Conservation (phyloP, 768 basidiomycete species). For the Termitomyces sp. region DNA sequence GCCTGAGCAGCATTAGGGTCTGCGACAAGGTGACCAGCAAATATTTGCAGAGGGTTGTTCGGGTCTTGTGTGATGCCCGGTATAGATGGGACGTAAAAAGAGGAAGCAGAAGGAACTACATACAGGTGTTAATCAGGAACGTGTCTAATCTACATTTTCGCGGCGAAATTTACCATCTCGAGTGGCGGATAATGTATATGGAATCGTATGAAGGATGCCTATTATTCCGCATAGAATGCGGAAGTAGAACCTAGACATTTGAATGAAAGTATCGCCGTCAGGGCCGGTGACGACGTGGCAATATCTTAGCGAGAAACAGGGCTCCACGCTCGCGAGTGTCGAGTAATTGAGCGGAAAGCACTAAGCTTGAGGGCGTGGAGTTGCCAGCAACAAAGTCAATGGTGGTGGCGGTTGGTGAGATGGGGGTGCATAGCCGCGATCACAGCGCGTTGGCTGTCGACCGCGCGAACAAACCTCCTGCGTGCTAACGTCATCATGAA, state of each 20-base stretch:
- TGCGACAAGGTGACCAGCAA: constrained; percentile 81
- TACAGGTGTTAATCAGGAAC: constrained; percentile 6
- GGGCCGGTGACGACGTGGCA: not conserved
- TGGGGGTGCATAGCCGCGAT: not conserved
- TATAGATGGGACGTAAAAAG: constrained; percentile 76
- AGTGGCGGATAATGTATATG: constrained; percentile 25
- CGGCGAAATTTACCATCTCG: constrained; percentile 35
- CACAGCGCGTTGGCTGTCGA: constrained; percentile 1
- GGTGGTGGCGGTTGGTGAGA: constrained; percentile 6
- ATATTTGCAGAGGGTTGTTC: constrained; percentile 72
- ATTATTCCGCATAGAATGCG: constrained; percentile 16
- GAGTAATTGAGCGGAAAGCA: not conserved
- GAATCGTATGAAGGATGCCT: constrained; percentile 9
- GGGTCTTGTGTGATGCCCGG: constrained; percentile 76
- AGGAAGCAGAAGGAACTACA: constrained; percentile 74
- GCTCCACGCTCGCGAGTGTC: not conserved
- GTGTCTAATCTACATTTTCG: not conserved
- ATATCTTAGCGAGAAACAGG: not conserved
- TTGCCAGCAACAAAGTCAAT: not conserved
- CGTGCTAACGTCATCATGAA: constrained; percentile 47
- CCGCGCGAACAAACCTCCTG: not conserved
- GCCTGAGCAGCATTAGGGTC: constrained; percentile 59
- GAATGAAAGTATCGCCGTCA: not conserved
- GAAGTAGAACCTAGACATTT: constrained; percentile 12
- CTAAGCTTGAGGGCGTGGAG: not conserved